These are phyloP conservation scores for Candida buenavistaensis DNA, from an alignment of 1,139 yeast species.

Conservation along the genomic window DNA sequence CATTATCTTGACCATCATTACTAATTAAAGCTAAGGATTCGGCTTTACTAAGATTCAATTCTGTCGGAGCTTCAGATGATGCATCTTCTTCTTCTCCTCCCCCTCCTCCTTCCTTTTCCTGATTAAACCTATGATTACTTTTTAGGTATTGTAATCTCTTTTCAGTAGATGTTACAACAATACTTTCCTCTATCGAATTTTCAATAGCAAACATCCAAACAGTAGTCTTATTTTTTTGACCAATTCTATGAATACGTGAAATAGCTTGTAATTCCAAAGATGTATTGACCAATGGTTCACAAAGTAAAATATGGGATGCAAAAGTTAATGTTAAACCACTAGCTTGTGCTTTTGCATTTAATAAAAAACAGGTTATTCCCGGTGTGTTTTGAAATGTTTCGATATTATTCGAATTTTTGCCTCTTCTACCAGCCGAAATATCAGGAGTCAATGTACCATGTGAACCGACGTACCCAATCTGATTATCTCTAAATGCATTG, in stretches of 20 bases:
- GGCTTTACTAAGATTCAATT: slow-evolving; percentile 28
- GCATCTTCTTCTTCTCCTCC: neutral
- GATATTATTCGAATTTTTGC: neutral
- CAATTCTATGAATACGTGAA: slow-evolving; percentile 88
- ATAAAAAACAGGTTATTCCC: slow-evolving; percentile 72
- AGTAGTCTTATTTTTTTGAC: slow-evolving; percentile 75
- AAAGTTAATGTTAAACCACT: slow-evolving; percentile 88
- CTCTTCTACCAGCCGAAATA: neutral
- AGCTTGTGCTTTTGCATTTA: slow-evolving; percentile 85
- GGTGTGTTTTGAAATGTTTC: slow-evolving; percentile 57
- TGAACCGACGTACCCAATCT: slow-evolving; percentile 50
- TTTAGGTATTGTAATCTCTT: slow-evolving; percentile 44
- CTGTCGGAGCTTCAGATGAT: slow-evolving; percentile 11
- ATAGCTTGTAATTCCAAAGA: slow-evolving; percentile 89
- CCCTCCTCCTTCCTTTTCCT: too few relatives aligned
- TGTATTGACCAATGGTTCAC: slow-evolving; percentile 91
- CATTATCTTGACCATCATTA: slow-evolving; percentile 39
- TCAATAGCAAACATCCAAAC: slow-evolving; percentile 90
- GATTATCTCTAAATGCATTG: slow-evolving; percentile 63
- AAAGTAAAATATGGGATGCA: slow-evolving; percentile 85
- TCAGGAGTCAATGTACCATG: slow-evolving; percentile 38
- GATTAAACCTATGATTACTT: slow-evolving; percentile 7
- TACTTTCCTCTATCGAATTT: slow-evolving; percentile 88
- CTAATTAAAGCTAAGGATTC: slow-evolving; percentile 39
- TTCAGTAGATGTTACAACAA: slow-evolving; percentile 58